Evolutionary conservation across 441 rosid genomes (phyloP).

Genomic region (Gossypium schwendimanii): DNA sequence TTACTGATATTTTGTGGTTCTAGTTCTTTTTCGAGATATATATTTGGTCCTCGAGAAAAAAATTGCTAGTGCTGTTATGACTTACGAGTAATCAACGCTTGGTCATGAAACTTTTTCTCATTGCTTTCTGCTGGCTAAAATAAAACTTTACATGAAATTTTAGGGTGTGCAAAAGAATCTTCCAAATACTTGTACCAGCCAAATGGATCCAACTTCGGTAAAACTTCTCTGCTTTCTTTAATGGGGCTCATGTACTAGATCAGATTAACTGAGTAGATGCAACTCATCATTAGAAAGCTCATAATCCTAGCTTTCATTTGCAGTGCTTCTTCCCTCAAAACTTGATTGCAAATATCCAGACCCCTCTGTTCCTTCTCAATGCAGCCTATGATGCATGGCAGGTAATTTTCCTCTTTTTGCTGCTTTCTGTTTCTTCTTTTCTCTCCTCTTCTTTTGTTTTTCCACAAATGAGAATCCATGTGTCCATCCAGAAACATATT

Average conservation of each 20-base stretch:
- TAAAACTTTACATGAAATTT: conserved; percentile 8
- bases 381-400: conserved; percentile 46
- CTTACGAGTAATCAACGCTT: neutral
- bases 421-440: neutral
- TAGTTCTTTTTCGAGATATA: neutral
- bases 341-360: conserved; percentile 32
- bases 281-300: neutral
- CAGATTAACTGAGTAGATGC: neutral
- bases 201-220: conserved; percentile 58
- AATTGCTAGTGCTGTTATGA: neutral
- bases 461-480: neutral
- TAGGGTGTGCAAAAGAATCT: conserved; percentile 47
- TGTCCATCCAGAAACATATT: neutral
- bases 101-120: neutral
- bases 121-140: conserved; percentile 8
- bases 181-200: conserved; percentile 43
- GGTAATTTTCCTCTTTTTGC: conserved; percentile 12
- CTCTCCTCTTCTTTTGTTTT: neutral
- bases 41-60: neutral
- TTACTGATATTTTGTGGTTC: neutral
- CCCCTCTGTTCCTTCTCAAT: conserved; percentile 43
- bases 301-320: conserved; percentile 1
- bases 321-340: conserved; percentile 51
- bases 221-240: conserved; percentile 8
- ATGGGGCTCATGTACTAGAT: neutral